phyloP scores from a whole-genome alignment of 2,329 filamentous ascomycete species.

The Paracoccidioides brasiliensis region DNA sequence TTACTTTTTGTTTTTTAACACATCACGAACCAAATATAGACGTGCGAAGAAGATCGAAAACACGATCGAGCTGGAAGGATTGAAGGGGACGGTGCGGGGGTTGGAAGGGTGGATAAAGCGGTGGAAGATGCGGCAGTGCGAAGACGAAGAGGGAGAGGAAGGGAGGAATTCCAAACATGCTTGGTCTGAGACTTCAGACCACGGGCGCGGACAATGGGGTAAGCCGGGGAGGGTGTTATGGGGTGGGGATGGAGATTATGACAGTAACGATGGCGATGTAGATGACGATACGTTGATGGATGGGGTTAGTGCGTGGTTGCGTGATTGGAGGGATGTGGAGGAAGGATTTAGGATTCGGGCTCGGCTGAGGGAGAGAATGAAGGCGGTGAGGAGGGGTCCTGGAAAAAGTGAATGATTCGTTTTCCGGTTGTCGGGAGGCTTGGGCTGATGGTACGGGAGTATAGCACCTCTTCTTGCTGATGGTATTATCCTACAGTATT shows the following conservation, averaged over 20 bases:
- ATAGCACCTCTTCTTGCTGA: no score
- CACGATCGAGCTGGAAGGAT: slow-evolving; percentile 22
- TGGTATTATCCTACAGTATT: no score
- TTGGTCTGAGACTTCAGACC: not conserved
- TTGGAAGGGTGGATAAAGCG: slow-evolving; percentile 22
- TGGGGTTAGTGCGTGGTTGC: slow-evolving; percentile 31
- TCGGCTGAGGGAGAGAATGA: slow-evolving; percentile 40
- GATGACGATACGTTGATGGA: slow-evolving; percentile 23
- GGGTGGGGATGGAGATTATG: not conserved
- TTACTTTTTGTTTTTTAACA: not conserved
- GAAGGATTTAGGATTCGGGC: slow-evolving; percentile 33
- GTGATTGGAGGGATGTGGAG: slow-evolving; percentile 31
- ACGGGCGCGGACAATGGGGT: not conserved
- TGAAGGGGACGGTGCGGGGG: slow-evolving; percentile 24
- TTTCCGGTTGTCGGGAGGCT: not conserved
- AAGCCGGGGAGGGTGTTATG: not conserved
- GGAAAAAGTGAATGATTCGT: not conserved
- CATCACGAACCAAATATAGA: not conserved
- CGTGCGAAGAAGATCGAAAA: slow-evolving; percentile 20
- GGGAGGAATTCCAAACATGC: not conserved
- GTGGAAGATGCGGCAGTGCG: slow-evolving; percentile 16
- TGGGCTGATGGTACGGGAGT: not conserved
- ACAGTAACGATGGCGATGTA: slow-evolving; percentile 5
- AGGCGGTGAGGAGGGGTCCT: not conserved
- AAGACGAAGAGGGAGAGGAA: not conserved